Conservation (phyloP, 2,329 filamentous ascomycete species). For the Aspergillus fructus region DNA sequence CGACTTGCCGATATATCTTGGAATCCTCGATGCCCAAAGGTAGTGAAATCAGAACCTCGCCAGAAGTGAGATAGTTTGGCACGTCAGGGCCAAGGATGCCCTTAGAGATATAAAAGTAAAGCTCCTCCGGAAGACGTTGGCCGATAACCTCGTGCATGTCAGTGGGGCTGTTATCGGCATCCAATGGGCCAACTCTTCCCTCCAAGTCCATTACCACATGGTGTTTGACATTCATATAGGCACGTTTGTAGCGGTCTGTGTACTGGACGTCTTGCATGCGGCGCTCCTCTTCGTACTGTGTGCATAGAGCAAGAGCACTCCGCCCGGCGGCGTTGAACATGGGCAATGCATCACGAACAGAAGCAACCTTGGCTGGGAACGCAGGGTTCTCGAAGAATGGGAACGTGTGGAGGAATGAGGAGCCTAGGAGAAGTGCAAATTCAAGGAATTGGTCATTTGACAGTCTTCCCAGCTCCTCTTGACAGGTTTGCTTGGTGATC, state of each 20-base stretch:
- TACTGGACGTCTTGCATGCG: constrained; percentile 71
- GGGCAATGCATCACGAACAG: constrained; percentile 74
- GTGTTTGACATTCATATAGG: constrained; percentile 81
- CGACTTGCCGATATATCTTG: constrained; percentile 75
- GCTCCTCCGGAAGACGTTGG: constrained; percentile 82
- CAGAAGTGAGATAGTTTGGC: constrained; percentile 77
- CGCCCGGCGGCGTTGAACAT: constrained; percentile 65
- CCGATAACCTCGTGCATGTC: constrained; percentile 90
- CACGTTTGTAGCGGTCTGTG: constrained; percentile 81
- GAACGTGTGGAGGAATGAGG: constrained; percentile 74
- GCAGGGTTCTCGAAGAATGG: constrained; percentile 69
- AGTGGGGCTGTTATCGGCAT: constrained; percentile 70
- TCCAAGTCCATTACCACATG: constrained; percentile 76
- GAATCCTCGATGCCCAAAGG: constrained; percentile 81
- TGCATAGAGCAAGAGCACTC: constrained; percentile 72
- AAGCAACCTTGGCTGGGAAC: constrained; percentile 55
- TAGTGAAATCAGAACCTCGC: constrained; percentile 74
- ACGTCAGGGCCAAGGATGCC: constrained; percentile 78
- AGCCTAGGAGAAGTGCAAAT: constrained; percentile 78
- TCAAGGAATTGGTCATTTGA: constrained; percentile 78
- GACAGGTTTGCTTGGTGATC: constrained; percentile 66
- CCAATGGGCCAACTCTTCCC: constrained; percentile 75
- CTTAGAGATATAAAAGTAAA: constrained; percentile 84
- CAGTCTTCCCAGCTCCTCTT: constrained; percentile 64
- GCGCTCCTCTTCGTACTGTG: constrained; percentile 76